phyloP scores from a whole-genome alignment of 768 basidiomycete species.

The Boletus edulis region DNA sequence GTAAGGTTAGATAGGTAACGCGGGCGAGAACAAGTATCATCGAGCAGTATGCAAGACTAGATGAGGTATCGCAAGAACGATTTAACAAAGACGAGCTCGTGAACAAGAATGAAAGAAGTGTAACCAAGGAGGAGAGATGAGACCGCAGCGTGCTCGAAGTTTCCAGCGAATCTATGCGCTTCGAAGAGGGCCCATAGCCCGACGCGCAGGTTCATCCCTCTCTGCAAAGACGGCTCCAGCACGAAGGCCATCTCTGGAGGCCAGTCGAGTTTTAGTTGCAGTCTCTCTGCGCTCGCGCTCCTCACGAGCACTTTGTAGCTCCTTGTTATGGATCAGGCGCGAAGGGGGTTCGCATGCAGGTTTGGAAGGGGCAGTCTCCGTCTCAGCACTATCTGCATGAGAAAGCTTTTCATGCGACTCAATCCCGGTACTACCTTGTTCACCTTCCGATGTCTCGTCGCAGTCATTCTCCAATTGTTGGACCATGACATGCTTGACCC shows the following conservation, averaged over 20 bases:
- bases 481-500: constrained; percentile 15
- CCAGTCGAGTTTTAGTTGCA: constrained; percentile 21
- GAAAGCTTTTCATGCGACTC: background rate
- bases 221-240: constrained; percentile 29
- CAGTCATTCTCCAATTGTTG: constrained; percentile 3
- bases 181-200: constrained; percentile 31
- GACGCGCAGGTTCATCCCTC: constrained; percentile 28
- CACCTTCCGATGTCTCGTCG: constrained; percentile 13
- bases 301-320: constrained; percentile 18
- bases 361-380: constrained; percentile 6
- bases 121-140: background rate
- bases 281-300: constrained; percentile 27
- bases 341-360: background rate
- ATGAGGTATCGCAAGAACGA: constrained; percentile 12
- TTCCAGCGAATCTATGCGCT: constrained; percentile 9
- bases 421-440: constrained; percentile 5
- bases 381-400: constrained; percentile 2
- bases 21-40: constrained; percentile 5
- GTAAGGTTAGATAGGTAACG: background rate
- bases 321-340: background rate
- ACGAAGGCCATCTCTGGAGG: constrained; percentile 26
- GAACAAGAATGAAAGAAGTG: constrained; percentile 12
- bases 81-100: background rate
- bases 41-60: constrained; percentile 6
- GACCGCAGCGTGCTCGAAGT: background rate